Conservation (phyloP, 2,329 filamentous ascomycete species). For the Claviceps pusilla region DNA sequence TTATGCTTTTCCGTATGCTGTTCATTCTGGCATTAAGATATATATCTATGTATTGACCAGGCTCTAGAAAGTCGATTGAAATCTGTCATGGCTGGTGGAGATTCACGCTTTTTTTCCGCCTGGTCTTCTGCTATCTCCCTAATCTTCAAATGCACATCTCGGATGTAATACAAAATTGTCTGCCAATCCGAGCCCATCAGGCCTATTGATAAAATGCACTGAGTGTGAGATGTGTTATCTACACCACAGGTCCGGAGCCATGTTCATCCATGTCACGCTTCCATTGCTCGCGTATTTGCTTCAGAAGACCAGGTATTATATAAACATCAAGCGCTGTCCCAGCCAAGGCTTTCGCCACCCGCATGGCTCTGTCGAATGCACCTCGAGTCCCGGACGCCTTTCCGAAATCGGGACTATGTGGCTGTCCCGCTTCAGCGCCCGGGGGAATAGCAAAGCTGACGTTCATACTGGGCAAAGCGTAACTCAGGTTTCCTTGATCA, state of each 20-base stretch:
- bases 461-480: slow-evolving; percentile 40
- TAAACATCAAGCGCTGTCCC: slow-evolving; percentile 33
- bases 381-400: slow-evolving; percentile 31
- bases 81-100: too few species aligned
- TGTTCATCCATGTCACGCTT: neutral
- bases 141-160: too few species aligned
- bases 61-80: too few species aligned
- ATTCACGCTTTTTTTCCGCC: too few species aligned
- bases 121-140: too few species aligned
- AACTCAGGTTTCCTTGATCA: slow-evolving; percentile 44
- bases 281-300: slow-evolving; percentile 19
- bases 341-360: slow-evolving; percentile 32
- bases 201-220: neutral
- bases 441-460: slow-evolving; percentile 36
- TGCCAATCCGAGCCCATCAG: neutral
- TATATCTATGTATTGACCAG: too few species aligned
- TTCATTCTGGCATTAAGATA: too few species aligned
- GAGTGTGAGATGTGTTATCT: neutral
- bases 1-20: too few species aligned
- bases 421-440: slow-evolving; percentile 18
- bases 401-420: slow-evolving; percentile 39
- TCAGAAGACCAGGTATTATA: slow-evolving; percentile 23
- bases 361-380: slow-evolving; percentile 26
- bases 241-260: neutral
- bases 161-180: too few species aligned